Conservation (phyloP, 148 eudicot genomes). For the Fagopyrum homotropicum region DNA sequence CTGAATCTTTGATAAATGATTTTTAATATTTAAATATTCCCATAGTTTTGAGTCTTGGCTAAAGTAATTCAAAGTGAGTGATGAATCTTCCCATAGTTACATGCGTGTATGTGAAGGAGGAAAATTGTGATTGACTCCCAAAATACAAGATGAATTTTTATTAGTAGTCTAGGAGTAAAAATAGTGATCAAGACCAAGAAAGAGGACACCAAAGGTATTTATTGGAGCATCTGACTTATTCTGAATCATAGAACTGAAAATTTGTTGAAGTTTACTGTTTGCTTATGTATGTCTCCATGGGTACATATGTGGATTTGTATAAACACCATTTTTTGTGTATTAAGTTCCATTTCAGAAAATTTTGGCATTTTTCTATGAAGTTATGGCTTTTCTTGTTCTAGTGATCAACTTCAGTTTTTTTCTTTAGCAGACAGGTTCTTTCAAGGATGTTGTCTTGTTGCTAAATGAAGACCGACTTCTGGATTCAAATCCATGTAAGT, state of each 20-base stretch:
- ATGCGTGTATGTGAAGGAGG: too few relatives aligned
- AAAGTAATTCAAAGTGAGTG: too few relatives aligned
- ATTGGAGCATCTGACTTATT: neutral
- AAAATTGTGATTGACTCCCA: neutral
- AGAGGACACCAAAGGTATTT: neutral
- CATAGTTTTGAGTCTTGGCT: neutral
- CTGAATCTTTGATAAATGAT: neutral
- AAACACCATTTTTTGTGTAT: neutral
- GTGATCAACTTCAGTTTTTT: neutral
- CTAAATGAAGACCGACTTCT: conserved; percentile 7
- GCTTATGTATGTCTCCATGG: neutral
- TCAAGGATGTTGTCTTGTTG: conserved; percentile 6
- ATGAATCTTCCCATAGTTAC: too few relatives aligned
- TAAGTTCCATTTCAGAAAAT: neutral
- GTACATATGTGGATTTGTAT: neutral
- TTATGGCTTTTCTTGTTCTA: neutral
- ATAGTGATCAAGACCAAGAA: neutral
- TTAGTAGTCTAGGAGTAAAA: neutral
- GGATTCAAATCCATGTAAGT: neutral
- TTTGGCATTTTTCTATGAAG: neutral
- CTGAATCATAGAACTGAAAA: neutral
- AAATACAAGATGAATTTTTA: neutral
- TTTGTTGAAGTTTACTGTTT: neutral
- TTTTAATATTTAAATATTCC: neutral
- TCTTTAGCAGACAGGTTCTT: conserved; percentile 11